Percentiles rank a stretch among this genome's conserved stretches.
phyloP scores from a whole-genome alignment of 148 eudicot species.

The Rheum nobile region DNA sequence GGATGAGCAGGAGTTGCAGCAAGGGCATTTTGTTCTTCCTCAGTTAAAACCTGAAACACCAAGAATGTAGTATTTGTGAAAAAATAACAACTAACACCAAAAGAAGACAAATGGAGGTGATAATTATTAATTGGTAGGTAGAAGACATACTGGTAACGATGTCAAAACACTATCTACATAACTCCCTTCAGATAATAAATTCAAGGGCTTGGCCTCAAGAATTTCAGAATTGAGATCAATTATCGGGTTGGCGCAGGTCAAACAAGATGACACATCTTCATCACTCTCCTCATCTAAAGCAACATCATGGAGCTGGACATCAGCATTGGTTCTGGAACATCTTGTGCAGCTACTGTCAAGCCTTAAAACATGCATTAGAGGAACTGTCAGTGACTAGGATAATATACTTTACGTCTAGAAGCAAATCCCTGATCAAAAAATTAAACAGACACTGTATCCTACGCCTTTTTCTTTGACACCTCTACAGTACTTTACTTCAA shows the following conservation, averaged over 20 bases:
- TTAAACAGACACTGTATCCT: too few relatives aligned
- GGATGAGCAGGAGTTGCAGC: slow-evolving; percentile 97
- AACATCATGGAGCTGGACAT: slow-evolving; percentile 30
- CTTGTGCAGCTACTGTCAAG: slow-evolving; percentile 34
- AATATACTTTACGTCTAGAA: too few relatives aligned
- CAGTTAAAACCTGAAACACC: slow-evolving; percentile 45
- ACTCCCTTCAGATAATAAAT: slow-evolving; percentile 42
- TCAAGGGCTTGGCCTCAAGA: slow-evolving; percentile 44
- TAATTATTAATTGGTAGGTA: neutral
- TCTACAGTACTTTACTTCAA: too few relatives aligned
- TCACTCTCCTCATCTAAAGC: slow-evolving; percentile 33
- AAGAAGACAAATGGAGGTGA: neutral
- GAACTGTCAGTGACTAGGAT: neutral
- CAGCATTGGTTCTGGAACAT: slow-evolving; percentile 55
- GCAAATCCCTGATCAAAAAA: too few relatives aligned
- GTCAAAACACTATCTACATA: slow-evolving; percentile 59
- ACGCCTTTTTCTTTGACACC: too few relatives aligned
- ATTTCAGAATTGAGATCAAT: slow-evolving; percentile 46
- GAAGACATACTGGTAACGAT: slow-evolving; percentile 53
- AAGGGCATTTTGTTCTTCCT: slow-evolving; percentile 66
- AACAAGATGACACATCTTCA: slow-evolving; percentile 36
- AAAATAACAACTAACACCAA: neutral
- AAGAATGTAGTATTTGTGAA: neutral
- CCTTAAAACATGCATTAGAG: slow-evolving; percentile 32
- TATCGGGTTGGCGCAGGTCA: slow-evolving; percentile 31